Conservation (phyloP, 768 basidiomycete species). For the Russula dissimulans region DNA sequence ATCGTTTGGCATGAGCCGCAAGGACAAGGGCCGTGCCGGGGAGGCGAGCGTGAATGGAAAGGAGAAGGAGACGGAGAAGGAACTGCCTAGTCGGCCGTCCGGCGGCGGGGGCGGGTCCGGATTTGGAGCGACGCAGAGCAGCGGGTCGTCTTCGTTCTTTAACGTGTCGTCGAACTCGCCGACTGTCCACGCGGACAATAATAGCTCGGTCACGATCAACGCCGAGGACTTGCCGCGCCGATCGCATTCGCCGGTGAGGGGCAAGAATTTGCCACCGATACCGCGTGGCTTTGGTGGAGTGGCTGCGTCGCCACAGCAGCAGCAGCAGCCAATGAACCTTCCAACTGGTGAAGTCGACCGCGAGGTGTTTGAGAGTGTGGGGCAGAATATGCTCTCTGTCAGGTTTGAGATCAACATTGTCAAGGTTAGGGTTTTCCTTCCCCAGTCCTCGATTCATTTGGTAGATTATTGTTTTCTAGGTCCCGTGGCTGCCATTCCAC, state of each 20-base stretch:
- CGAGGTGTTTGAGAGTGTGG: constrained; percentile 63
- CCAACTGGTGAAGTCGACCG: constrained; percentile 60
- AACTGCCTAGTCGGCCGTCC: constrained; percentile 34
- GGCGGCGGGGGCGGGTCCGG: constrained; percentile 30
- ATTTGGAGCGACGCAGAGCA: constrained; percentile 58
- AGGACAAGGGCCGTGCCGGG: constrained; percentile 30
- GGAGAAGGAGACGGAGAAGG: constrained; percentile 45
- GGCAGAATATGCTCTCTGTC: constrained; percentile 74
- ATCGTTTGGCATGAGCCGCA: constrained; percentile 62
- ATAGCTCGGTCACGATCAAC: constrained; percentile 22
- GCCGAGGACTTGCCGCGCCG: constrained; percentile 24
- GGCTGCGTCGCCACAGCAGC: constrained; percentile 20
- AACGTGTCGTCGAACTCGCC: constrained; percentile 57
- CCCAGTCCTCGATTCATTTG: too few species aligned
- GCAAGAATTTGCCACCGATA: constrained; percentile 69
- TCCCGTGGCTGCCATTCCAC: constrained; percentile 89
- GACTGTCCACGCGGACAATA: constrained; percentile 30
- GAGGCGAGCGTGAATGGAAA: constrained; percentile 20
- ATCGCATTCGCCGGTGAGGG: constrained; percentile 44
- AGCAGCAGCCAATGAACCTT: constrained; percentile 20
- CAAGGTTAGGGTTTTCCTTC: constrained; percentile 25
- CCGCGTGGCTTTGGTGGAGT: constrained; percentile 52
- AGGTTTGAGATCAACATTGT: constrained; percentile 95
- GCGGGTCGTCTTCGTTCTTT: constrained; percentile 79
- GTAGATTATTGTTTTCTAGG: constrained; percentile 35